phyloP scores from a whole-genome alignment of 169 alveolate genomes.

The Plasmodium billcollinsi region DNA sequence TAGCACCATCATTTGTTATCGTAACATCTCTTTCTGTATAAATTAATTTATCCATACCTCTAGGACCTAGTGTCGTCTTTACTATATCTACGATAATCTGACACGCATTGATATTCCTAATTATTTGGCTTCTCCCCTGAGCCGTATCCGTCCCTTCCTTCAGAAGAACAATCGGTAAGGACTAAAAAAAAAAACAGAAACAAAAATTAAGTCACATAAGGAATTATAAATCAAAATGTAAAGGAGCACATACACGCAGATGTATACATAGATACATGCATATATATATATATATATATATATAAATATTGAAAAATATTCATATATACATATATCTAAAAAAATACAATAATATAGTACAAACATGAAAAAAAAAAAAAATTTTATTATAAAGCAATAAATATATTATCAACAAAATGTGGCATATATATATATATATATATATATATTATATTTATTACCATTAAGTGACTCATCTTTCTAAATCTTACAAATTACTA shows the following conservation, averaged over 20 bases:
- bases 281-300: neutral
- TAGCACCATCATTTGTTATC: slow-evolving; percentile 99
- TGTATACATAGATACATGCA: too few relatives aligned
- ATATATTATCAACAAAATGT: too few relatives aligned
- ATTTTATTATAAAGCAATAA: too few relatives aligned
- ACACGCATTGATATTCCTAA: slow-evolving; percentile 97
- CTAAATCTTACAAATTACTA: too few relatives aligned
- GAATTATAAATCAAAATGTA: neutral
- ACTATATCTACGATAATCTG: slow-evolving; percentile 95
- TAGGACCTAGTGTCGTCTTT: slow-evolving; percentile 97
- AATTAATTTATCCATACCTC: slow-evolving; percentile 99
- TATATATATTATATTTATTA: slow-evolving; percentile 10
- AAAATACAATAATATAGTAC: neutral
- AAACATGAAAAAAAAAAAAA: too few relatives aligned
- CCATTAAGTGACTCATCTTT: slow-evolving; percentile 86
- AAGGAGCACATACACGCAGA: neutral
- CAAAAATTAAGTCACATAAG: neutral
- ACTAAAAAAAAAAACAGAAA: slow-evolving; percentile 51
- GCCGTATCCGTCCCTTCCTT: slow-evolving; percentile 98
- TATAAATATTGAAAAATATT: neutral
- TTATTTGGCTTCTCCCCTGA: slow-evolving; percentile 96
- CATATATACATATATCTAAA: neutral
- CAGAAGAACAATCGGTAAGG: slow-evolving; percentile 93
- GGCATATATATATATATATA: too few relatives aligned
- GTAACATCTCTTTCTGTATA: slow-evolving; percentile 92